phyloP scores from a whole-genome alignment of 2,329 filamentous ascomycete species.

The Trichoderma semiorbis region DNA sequence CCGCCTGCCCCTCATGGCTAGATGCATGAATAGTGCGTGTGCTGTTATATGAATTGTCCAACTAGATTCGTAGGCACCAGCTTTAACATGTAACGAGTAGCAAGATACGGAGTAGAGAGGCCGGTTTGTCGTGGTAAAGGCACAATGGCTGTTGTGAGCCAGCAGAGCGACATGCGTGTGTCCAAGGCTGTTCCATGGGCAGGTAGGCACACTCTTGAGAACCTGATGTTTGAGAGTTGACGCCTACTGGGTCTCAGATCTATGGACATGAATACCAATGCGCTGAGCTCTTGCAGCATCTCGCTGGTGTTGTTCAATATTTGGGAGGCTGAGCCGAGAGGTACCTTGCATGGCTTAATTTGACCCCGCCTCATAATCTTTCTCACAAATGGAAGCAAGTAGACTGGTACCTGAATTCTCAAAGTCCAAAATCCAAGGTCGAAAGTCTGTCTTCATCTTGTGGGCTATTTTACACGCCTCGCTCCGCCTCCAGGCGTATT shows the following conservation, averaged over 20 bases:
- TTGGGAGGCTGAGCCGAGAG: neutral
- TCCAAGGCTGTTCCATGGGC: neutral
- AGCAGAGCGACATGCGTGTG: neutral
- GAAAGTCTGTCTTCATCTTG: too few species aligned
- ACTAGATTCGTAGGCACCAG: neutral
- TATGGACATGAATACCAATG: neutral
- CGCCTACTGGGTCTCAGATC: neutral
- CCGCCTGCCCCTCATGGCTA: neutral
- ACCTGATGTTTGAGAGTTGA: neutral
- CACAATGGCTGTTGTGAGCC: neutral
- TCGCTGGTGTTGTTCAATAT: neutral
- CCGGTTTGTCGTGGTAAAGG: neutral
- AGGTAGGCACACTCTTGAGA: neutral
- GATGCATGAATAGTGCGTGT: neutral
- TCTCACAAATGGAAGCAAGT: neutral
- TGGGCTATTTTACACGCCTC: neutral
- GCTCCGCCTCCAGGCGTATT: neutral
- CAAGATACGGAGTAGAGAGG: neutral
- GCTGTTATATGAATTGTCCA: neutral
- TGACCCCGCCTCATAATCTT: neutral
- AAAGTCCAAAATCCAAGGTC: neutral
- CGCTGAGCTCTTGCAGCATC: neutral
- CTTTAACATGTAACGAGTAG: neutral
- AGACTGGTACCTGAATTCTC: neutral
- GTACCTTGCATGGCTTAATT: neutral